These are phyloP conservation scores for Triticum dicoccoides DNA, from an alignment of 176 grass and related monocot species.

Conservation along the genomic window DNA sequence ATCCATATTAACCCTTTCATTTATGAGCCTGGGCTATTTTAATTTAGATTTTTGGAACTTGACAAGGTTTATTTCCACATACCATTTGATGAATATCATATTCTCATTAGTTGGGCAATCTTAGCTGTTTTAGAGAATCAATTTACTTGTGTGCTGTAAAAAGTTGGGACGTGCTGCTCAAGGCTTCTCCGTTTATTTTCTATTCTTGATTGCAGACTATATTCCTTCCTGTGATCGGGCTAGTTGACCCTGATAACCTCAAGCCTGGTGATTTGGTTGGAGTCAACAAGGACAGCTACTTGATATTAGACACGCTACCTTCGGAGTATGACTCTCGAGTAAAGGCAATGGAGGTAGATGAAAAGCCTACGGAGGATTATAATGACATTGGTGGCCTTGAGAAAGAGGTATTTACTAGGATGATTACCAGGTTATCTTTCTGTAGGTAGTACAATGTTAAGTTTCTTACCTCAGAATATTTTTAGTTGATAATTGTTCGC, in stretches of 20 bases:
- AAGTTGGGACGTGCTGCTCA: not conserved
- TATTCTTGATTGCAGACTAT: slow-evolving; percentile 59
- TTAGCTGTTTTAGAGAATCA: not conserved
- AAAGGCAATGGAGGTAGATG: slow-evolving; percentile 93
- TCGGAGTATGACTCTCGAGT: slow-evolving; percentile 86
- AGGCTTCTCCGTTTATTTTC: not conserved
- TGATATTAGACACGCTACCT: slow-evolving; percentile 83
- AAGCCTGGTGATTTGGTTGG: slow-evolving; percentile 89
- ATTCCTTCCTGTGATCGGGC: slow-evolving; percentile 79
- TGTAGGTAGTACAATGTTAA: not conserved
- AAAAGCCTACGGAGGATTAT: slow-evolving; percentile 93
- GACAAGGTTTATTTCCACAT: not conserved
- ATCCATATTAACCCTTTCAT: not conserved
- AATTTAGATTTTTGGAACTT: not conserved
- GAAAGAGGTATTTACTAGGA: slow-evolving; percentile 57
- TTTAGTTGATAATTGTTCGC: not conserved
- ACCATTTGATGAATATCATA: not conserved
- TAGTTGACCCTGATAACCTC: slow-evolving; percentile 88
- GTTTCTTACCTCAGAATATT: not conserved
- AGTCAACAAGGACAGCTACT: slow-evolving; percentile 86
- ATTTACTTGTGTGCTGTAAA: not conserved
- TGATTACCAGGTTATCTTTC: not conserved
- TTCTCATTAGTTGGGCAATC: not conserved
- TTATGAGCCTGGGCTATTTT: not conserved
- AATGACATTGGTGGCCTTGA: slow-evolving; percentile 95